Evolutionary conservation across 2,329 filamentous ascomycete genomes (phyloP), one percentile per base, ranked within the genome.

Genomic region (Dactylonectria estremocensis): DNA sequence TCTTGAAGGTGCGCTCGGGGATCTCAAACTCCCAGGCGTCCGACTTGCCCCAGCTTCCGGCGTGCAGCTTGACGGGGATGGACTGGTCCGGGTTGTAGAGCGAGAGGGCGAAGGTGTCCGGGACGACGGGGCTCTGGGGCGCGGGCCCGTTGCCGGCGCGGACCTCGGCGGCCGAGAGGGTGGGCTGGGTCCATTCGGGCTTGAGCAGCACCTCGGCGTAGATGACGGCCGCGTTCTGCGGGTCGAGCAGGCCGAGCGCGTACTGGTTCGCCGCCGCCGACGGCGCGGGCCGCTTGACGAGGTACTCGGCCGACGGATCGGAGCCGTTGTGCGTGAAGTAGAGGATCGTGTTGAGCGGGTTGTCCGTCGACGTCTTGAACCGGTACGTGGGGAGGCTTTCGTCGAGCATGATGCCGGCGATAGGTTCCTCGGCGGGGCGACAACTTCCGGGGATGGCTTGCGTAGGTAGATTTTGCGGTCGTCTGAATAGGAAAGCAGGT

Each of bases 81-180:
- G 92, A 88, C 80, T 96, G 94, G 79, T 98, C 95, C 0, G 96
- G 96, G 78, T 97, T 96, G 85, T 98, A 98, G 3, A 99, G 90
- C 75, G 95, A 92, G 45, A 98, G 87, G n/a, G 88, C 87, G 79
- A 98, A 97, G 60, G 89, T 86, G 64, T 91, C 91, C 0, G 95
- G 95, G 31, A 94, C 88, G 37, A 93, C 86, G 10, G 95, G 92
- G 67, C 93, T 75, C 16, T 88, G 88, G 22, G 88, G 90, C 82
- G 88, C 48, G 85, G 90, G 83, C 16, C 91, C 92, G 68, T 90
- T 91, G 64, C 83, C 87, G n/a, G 87, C 85, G 69, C 94, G 90
- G 64, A 95, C 88, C 77, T 97, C 93, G 61, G 96, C 94, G 54
- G 92, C 90, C 1, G 94, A 95, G 7, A 97, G 86, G 0, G 90